Percentiles rank a stretch among this genome's conserved stretches.
Conservation (phyloP, 257 asterid genomes). For the Salvia rosmarinus region DNA sequence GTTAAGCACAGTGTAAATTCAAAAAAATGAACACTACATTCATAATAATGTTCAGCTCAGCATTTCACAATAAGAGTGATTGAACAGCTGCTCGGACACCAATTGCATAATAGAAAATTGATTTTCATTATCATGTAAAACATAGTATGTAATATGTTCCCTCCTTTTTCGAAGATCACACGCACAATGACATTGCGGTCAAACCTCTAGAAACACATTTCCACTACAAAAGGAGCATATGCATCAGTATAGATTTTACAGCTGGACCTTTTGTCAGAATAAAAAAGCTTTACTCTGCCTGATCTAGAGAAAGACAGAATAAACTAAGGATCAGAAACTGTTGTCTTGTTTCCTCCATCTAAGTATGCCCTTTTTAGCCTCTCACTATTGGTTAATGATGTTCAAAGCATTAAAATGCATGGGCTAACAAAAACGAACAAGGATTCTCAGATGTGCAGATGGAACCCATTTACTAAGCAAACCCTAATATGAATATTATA, state of each 20-base stretch:
- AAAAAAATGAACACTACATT: background rate
- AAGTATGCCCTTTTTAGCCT: background rate
- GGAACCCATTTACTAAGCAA: background rate
- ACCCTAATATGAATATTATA: background rate
- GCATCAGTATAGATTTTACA: background rate
- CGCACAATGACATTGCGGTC: background rate
- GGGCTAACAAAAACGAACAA: conserved; percentile 1
- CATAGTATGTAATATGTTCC: conserved; percentile 1
- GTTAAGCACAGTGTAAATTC: background rate
- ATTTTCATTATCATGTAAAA: background rate
- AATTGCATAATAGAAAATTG: background rate
- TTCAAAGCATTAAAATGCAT: background rate
- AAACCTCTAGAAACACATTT: background rate
- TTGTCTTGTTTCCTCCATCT: background rate
- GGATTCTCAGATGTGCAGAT: conserved; percentile 5
- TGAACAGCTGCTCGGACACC: background rate
- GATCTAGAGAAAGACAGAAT: background rate
- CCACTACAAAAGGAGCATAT: background rate
- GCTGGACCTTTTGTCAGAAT: conserved; percentile 1
- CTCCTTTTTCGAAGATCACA: background rate
- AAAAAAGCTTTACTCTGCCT: too few relatives aligned
- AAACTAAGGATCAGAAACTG: conserved; percentile 1
- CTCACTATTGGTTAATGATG: background rate
- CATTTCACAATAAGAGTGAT: background rate
- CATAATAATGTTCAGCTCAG: background rate